phyloP scores from a whole-genome alignment of 257 asterid species.

The Solanum etuberosum region DNA sequence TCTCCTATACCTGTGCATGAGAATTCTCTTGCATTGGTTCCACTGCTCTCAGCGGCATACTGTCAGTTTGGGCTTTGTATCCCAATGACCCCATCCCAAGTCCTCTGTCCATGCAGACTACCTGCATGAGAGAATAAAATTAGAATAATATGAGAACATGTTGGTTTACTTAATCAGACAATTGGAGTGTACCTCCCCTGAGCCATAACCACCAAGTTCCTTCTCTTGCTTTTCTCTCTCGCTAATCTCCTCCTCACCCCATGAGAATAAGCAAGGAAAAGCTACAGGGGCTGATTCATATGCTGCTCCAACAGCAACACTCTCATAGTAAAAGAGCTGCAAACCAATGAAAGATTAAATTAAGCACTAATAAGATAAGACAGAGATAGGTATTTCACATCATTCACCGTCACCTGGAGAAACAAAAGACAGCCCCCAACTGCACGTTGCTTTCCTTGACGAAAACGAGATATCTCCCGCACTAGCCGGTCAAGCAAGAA shows the following conservation, averaged over 20 bases:
- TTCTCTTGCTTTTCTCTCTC: conserved; percentile 93
- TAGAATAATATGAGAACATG: background rate
- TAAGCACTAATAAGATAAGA: background rate
- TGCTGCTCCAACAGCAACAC: conserved; percentile 88
- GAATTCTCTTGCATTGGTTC: conserved; percentile 33
- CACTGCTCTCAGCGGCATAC: conserved; percentile 18
- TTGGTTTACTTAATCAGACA: background rate
- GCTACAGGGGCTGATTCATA: conserved; percentile 76
- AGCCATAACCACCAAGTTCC: conserved; percentile 95
- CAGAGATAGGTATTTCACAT: background rate
- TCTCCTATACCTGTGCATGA: conserved; percentile 39
- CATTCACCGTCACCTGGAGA: conserved; percentile 60
- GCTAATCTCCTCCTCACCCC: conserved; percentile 98
- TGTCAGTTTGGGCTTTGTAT: conserved; percentile 39
- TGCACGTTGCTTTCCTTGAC: conserved; percentile 97
- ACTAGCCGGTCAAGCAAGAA: conserved; percentile 91
- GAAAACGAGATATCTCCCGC: conserved; percentile 92
- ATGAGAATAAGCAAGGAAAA: conserved; percentile 83
- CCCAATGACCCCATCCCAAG: conserved; percentile 77
- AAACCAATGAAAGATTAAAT: conserved; percentile 1
- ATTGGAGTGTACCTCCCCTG: conserved; percentile 68
- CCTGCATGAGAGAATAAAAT: conserved; percentile 34
- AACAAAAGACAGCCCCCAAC: conserved; percentile 98
- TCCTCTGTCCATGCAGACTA: conserved; percentile 94
- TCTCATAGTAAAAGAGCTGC: conserved; percentile 96